These are phyloP conservation scores for Pestalotiopsis sp. DNA, from an alignment of 2,329 filamentous ascomycete species.

Conservation along the genomic window DNA sequence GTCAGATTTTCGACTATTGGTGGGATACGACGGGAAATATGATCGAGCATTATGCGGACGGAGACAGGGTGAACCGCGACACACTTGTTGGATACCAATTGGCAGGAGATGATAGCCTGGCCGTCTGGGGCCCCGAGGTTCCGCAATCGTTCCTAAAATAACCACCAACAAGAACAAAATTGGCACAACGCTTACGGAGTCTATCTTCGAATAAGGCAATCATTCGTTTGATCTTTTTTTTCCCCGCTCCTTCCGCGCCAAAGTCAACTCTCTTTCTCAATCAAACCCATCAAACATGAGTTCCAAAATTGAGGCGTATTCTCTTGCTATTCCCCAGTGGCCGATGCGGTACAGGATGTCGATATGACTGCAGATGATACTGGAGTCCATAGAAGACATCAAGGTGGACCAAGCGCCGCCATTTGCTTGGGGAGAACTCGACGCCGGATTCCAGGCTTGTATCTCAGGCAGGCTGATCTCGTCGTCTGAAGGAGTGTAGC, in stretches of 20 bases:
- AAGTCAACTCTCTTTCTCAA: background rate
- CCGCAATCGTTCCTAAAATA: background rate
- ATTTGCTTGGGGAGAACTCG: too few species aligned
- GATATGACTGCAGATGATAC: background rate
- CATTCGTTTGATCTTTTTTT: background rate
- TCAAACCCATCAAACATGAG: background rate
- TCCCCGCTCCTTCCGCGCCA: background rate
- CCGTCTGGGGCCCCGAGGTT: background rate
- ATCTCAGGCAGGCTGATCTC: background rate
- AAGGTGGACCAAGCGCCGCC: background rate
- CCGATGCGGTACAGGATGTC: background rate
- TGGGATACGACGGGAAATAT: constrained; percentile 24
- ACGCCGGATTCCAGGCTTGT: background rate
- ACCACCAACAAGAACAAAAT: too few species aligned
- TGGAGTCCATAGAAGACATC: background rate
- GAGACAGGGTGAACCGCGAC: constrained; percentile 56
- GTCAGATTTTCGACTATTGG: constrained; percentile 56
- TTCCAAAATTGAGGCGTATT: background rate
- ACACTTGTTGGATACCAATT: constrained; percentile 27
- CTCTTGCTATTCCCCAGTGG: background rate
- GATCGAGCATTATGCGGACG: constrained; percentile 64
- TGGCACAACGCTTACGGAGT: too few species aligned
- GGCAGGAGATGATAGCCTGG: constrained; percentile 15
- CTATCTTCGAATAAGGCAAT: background rate
- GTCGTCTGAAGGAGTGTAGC: background rate